Conservation (phyloP, 2,329 filamentous ascomycete species). For the Colletotrichum sp. region DNA sequence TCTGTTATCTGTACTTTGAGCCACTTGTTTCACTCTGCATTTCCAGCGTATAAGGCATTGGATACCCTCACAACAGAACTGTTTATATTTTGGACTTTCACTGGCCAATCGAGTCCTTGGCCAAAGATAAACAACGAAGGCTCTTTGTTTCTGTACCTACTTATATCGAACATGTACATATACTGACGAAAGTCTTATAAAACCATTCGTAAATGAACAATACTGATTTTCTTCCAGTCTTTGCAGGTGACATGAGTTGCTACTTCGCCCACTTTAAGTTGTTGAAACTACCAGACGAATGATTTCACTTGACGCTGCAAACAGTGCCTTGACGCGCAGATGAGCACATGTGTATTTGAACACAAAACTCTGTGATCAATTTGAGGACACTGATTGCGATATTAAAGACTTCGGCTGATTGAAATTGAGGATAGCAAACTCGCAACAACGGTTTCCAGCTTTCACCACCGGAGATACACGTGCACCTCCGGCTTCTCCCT, state of each 20-base stretch:
- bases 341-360: neutral
- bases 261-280: neutral
- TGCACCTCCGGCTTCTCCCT: neutral
- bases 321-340: neutral
- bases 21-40: neutral
- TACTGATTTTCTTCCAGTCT: accelerated
- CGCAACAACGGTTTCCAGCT: neutral
- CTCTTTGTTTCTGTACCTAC: neutral
- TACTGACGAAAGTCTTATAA: neutral
- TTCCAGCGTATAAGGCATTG: neutral
- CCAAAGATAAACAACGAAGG: accelerated
- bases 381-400: neutral
- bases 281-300: neutral
- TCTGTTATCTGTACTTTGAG: neutral
- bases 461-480: neutral
- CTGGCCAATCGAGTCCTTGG: neutral
- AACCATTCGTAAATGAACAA: neutral
- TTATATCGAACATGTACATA: neutral
- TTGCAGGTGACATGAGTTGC: accelerated
- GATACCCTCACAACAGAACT: neutral
- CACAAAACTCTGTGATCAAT: neutral
- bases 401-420: neutral
- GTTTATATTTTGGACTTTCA: neutral
- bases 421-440: neutral
- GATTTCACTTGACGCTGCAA: neutral